phyloP scores from a whole-genome alignment of 805 yeast genomes.

The Pichia heedii region DNA sequence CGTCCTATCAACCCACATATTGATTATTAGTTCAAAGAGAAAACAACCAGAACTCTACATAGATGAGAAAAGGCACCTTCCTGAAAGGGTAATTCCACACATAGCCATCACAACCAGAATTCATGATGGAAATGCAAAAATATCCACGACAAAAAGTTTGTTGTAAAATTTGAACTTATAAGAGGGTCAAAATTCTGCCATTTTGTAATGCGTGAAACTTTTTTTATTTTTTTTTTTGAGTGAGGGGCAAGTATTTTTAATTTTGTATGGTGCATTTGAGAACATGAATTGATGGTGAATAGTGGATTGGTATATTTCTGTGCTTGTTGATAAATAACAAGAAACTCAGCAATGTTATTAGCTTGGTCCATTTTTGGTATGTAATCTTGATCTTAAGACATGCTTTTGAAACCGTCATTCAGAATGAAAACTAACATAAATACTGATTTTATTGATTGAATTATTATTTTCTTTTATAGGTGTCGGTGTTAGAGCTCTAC shows the following conservation, averaged over 20 bases:
- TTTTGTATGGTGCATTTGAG: too few species aligned
- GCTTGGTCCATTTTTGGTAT: conserved; percentile 34
- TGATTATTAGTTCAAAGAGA: too few species aligned
- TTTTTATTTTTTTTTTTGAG: not conserved
- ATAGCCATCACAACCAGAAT: not conserved
- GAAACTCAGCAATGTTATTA: conserved; percentile 16
- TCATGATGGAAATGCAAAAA: too few species aligned
- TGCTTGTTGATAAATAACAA: not conserved
- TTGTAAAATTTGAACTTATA: too few species aligned
- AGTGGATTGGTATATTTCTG: not conserved
- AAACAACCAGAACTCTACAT: not conserved
- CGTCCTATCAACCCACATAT: not conserved
- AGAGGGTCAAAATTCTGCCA: not conserved
- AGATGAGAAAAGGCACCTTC: not conserved
- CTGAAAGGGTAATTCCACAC: not conserved
- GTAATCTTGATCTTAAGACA: conserved; percentile 7
- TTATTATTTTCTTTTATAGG: conserved; percentile 19
- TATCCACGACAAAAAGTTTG: not conserved
- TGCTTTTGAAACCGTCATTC: too few species aligned
- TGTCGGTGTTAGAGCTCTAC: conserved; percentile 35
- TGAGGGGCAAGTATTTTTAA: too few species aligned
- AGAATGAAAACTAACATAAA: not conserved
- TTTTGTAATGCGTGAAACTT: not conserved
- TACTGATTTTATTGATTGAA: not conserved
- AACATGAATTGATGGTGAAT: too few species aligned